These are phyloP conservation scores for Alloteropsis angusta DNA, from an alignment of 202 grass and related monocot genomes.

Conservation along the genomic window DNA sequence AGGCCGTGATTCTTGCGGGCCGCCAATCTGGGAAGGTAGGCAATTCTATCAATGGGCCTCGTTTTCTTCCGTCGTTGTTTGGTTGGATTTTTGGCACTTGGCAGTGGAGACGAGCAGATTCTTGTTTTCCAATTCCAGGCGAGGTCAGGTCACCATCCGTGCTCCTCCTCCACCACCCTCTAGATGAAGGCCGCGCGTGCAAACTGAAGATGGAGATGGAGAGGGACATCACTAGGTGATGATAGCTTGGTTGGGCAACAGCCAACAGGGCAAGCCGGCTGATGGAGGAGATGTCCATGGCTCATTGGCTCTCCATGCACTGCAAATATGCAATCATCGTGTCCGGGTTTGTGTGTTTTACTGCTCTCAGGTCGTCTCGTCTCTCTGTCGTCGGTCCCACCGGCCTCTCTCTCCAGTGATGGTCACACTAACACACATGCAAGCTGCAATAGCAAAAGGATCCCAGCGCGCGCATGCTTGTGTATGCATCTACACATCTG, in stretches of 20 bases:
- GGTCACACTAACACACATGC: background rate
- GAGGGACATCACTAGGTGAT: background rate
- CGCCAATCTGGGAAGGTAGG: no score
- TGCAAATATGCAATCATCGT: background rate
- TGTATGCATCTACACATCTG: background rate
- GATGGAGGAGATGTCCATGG: background rate
- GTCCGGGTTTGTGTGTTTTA: slow-evolving; percentile 1
- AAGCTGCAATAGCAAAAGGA: background rate
- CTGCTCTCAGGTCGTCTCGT: slow-evolving; percentile 24
- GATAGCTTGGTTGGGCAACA: background rate
- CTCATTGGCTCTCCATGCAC: no score
- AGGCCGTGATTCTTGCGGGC: no score
- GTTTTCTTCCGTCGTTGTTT: no score
- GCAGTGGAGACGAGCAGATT: no score
- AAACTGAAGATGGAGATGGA: background rate
- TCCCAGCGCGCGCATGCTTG: no score
- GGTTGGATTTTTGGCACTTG: no score
- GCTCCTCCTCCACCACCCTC: no score
- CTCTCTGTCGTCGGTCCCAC: background rate
- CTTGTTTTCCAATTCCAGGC: background rate
- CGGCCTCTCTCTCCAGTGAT: background rate
- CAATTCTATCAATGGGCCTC: no score
- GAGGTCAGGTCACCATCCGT: background rate
- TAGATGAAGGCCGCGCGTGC: no score
- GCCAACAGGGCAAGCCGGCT: background rate